Evolutionary conservation across 805 yeast species (phyloP), one percentile per base, ranked within the genome.

Genomic region (Debaryomyces maramus): DNA sequence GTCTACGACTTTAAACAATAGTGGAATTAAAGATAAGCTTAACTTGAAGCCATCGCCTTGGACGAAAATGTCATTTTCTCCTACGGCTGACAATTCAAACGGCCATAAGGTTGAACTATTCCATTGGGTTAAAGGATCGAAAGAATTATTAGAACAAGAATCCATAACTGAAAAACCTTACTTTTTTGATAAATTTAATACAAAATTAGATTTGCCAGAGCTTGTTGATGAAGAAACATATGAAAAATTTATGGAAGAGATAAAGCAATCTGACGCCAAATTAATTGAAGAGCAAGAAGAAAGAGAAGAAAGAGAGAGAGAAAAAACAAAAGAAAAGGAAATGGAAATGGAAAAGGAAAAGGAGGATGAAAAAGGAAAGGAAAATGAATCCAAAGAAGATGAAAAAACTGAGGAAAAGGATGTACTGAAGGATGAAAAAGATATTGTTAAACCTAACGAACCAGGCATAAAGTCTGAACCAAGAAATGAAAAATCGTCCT

Each of bases 101-200:
- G 79, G 60, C 0, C 58, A 82, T 18, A 67, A 65, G 30, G 48
- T 61, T 14, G 45, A 49, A 5, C 70, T 91, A 29, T 67, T 70
- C 41, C 98, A 93, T 62, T 93, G 99, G 98, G 90, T 82, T 2
- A 81, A 86, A 44, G 96, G 93, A 0, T 67, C 83, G 2, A 74
- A 70, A 34, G 81, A 73, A 35, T 51, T 65, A 3, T 51, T 67
- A 38, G 67, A 62, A 37, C 61, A 58, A 26, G 63, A 52, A 27
- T 34, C 30, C 8, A 24, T 39, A n/a, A 34, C 27, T 9, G 52
- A 49, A 44, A 65, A 58, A 11, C 79, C 82, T 2, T 85, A 86
- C 53, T 65, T 75, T 32, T 93, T 85, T 65, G 86, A 84, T 24
- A 85, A 85, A 58, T 89, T 78, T 61, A 83, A 87, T 58, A 80